These are phyloP conservation scores for Metarhizium robertsii DNA, from an alignment of 2,329 filamentous ascomycete genomes.

Conservation along the genomic window DNA sequence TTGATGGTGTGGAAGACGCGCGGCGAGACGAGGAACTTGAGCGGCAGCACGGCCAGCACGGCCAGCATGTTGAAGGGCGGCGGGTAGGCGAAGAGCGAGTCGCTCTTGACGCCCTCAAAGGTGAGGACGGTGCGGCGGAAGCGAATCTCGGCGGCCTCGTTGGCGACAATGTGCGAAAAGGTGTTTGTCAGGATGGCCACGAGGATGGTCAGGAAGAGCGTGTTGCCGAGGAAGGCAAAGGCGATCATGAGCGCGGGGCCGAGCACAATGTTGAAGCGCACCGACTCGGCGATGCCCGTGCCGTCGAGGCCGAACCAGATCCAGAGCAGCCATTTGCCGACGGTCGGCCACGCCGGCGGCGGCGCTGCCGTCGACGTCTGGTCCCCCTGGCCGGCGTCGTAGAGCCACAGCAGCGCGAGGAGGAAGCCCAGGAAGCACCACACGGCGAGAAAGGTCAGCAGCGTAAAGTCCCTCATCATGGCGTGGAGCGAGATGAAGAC, in stretches of 20 bases:
- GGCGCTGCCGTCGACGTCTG: conserved; percentile 18
- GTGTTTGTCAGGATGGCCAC: conserved; percentile 67
- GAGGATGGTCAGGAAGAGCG: conserved; percentile 63
- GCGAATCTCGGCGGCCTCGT: conserved; percentile 60
- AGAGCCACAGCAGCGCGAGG: conserved; percentile 59
- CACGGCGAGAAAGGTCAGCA: conserved; percentile 55
- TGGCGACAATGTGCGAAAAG: conserved; percentile 59
- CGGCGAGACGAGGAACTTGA: conserved; percentile 53
- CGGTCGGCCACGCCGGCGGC: conserved; percentile 35
- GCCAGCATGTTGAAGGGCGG: conserved; percentile 64
- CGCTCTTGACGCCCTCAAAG: conserved; percentile 65
- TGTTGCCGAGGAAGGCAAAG: conserved; percentile 68
- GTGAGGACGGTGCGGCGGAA: conserved; percentile 64
- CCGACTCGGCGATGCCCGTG: conserved; percentile 39
- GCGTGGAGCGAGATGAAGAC: conserved; percentile 64
- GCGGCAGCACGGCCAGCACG: conserved; percentile 50
- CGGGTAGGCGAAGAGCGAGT: conserved; percentile 60
- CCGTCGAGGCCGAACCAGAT: conserved; percentile 71
- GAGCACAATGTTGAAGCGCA: conserved; percentile 55
- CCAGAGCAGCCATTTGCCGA: conserved; percentile 70
- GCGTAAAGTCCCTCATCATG: conserved; percentile 65
- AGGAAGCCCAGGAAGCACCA: conserved; percentile 66
- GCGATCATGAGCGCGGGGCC: conserved; percentile 61
- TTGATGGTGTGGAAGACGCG: conserved; percentile 65
- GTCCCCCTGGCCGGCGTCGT: conserved; percentile 14